Percentiles rank a stretch among this genome's conserved stretches.
phyloP scores from a whole-genome alignment of 768 basidiomycete species.

The Boletellus ananas region DNA sequence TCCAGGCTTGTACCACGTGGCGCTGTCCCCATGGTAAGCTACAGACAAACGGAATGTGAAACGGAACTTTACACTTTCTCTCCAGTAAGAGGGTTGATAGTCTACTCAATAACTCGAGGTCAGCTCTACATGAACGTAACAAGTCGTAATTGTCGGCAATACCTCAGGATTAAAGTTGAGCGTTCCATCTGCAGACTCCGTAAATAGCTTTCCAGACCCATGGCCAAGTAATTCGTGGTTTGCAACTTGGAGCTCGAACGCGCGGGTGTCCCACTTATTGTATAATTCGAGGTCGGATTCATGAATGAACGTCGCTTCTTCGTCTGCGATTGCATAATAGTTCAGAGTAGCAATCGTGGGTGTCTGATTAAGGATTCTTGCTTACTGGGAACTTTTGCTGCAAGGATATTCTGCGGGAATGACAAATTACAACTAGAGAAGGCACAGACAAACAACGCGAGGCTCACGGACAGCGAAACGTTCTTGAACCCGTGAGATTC shows the following conservation, averaged over 20 bases:
- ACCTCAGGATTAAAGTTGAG: slow-evolving; percentile 75
- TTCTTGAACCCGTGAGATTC: slow-evolving; percentile 87
- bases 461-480: slow-evolving; percentile 70
- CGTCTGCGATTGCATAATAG: slow-evolving; percentile 40
- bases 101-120: slow-evolving; percentile 39
- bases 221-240: slow-evolving; percentile 88
- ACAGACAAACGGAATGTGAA: neutral
- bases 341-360: neutral
- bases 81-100: slow-evolving; percentile 79
- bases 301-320: slow-evolving; percentile 78
- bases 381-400: slow-evolving; percentile 82
- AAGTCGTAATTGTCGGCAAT: slow-evolving; percentile 35
- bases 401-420: slow-evolving; percentile 64
- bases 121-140: neutral
- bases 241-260: slow-evolving; percentile 87
- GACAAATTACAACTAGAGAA: neutral
- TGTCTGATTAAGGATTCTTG: neutral
- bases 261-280: slow-evolving; percentile 70
- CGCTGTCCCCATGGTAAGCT: slow-evolving; percentile 34
- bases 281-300: slow-evolving; percentile 73
- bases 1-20: slow-evolving; percentile 85
- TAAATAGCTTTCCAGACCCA: slow-evolving; percentile 79
- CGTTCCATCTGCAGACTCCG: slow-evolving; percentile 69
- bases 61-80: slow-evolving; percentile 54
- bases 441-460: neutral